A percentile compares a stretch with the other conserved stretches of the same genome.
These are phyloP conservation scores for Myxozyma udenii DNA, from an alignment of 805 yeast genomes.

Conservation along the genomic window DNA sequence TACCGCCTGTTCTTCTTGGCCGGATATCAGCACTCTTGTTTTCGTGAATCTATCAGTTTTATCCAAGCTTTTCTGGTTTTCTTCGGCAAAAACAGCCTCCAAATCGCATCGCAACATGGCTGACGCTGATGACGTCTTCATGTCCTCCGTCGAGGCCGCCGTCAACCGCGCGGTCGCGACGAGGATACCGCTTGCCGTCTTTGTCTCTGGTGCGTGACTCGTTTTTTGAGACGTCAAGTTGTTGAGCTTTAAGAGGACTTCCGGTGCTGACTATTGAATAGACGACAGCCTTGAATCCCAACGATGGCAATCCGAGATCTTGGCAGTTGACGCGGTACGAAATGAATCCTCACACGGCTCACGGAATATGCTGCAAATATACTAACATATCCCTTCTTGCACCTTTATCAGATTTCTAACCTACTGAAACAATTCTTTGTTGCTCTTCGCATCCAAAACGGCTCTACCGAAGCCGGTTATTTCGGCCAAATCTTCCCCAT, in stretches of 20 bases:
- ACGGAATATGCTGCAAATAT: background rate
- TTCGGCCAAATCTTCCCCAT: conserved; percentile 58
- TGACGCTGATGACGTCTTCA: conserved; percentile 16
- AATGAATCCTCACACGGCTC: too few relatives aligned
- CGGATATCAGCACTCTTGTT: too few relatives aligned
- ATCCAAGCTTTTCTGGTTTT: too few relatives aligned
- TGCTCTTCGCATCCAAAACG: conserved; percentile 44
- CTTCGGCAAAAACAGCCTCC: too few relatives aligned
- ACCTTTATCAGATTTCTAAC: conserved; percentile 17
- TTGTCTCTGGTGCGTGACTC: conserved; percentile 18
- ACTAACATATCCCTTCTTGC: background rate
- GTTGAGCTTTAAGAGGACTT: background rate
- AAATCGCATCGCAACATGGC: too few relatives aligned
- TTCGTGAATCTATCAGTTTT: too few relatives aligned
- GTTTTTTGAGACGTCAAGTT: background rate
- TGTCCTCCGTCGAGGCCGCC: conserved; percentile 25
- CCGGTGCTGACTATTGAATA: background rate
- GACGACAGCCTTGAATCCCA: conserved; percentile 24
- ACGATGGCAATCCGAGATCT: conserved; percentile 17
- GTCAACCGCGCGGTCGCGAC: conserved; percentile 22
- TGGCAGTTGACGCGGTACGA: conserved; percentile 16
- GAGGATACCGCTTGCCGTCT: conserved; percentile 23
- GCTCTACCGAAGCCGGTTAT: conserved; percentile 45
- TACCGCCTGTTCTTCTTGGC: too few relatives aligned
- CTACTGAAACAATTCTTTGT: conserved; percentile 38